Conservation (phyloP, 1,284 basidiomycete species). For the Ganoderma boninense region DNA sequence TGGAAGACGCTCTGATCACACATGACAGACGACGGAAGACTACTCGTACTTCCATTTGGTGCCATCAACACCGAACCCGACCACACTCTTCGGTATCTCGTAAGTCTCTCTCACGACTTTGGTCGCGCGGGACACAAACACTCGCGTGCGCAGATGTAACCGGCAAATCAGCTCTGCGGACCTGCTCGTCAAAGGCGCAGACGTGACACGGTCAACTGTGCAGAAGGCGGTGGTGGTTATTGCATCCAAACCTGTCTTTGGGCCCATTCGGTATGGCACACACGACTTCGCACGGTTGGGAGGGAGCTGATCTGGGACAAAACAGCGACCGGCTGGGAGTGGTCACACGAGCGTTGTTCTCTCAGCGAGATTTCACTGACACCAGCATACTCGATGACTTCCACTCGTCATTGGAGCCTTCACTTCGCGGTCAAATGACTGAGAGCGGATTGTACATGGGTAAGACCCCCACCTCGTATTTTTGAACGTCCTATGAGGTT, state of each 20-base stretch:
- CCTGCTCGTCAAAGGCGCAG: slow-evolving; percentile 83
- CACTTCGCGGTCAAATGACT: slow-evolving; percentile 73
- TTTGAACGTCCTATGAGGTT: background rate
- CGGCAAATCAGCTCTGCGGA: slow-evolving; percentile 90
- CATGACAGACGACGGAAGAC: slow-evolving; percentile 84
- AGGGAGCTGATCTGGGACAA: background rate
- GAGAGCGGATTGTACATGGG: slow-evolving; percentile 91
- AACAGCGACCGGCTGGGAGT: slow-evolving; percentile 92
- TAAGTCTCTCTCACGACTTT: slow-evolving; percentile 50
- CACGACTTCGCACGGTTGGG: too few relatives aligned
- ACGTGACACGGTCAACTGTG: slow-evolving; percentile 95
- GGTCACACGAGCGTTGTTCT: slow-evolving; percentile 90
- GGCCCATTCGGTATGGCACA: slow-evolving; percentile 73
- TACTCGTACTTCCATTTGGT: slow-evolving; percentile 96
- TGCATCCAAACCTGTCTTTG: slow-evolving; percentile 90
- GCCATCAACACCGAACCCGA: slow-evolving; percentile 71
- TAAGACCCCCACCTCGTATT: slow-evolving; percentile 42
- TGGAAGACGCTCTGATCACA: background rate
- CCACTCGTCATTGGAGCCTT: slow-evolving; percentile 74
- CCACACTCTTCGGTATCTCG: slow-evolving; percentile 95
- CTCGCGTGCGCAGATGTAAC: slow-evolving; percentile 74
- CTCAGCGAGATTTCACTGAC: slow-evolving; percentile 89
- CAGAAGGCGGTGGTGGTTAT: slow-evolving; percentile 98
- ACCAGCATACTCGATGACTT: slow-evolving; percentile 88
- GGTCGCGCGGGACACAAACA: slow-evolving; percentile 13